Evolutionary conservation across 192 early-diverging fungal genomes (phyloP), one percentile per base, ranked within the genome.

Genomic region (Entomortierella parvispora): DNA sequence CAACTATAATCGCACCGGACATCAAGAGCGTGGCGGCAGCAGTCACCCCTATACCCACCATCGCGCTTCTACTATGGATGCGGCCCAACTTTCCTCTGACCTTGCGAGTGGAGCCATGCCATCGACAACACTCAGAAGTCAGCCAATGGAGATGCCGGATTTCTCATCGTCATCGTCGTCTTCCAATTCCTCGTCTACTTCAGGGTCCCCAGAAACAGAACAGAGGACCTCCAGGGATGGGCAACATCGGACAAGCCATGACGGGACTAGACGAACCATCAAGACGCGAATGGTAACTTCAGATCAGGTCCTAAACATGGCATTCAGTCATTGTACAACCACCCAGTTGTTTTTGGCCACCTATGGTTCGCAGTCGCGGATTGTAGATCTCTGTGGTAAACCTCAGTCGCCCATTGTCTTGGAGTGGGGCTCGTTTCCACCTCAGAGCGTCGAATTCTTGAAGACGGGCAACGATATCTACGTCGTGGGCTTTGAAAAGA

Each of bases 211-310:
- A 4, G 31, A 15, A 28, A 4, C 17, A 12, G 12, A 40, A 25
- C 7, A 52, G n/a, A 23, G 47, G 18, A 5, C 14, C n/a, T 15
- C 47, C 6, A 6, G n/a, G 47, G 47, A 49, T 22, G 47, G 47
- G 9, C 4, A 53, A 5, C 51, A 17, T 53, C 25, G 28, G 6
- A 26, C 17, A 4, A 23, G 28, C 22, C 7, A 53, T 31, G 51
- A 40, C 12, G 37, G 37, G 12, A 25, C 37, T 2, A 14, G 32
- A 40, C 22, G n/a, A 34, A 33, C 8, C 31, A 23, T 37, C 25
- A 71, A 64, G 29, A 61, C 71, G 15, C 65, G 66, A 4, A 77
- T 77, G 74, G 74, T 77, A 6, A 77, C 74, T 17, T 77, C 74
- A 18, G 74, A 77, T 18, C 59, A 77, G 26, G 74, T 77, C 4